Evolutionary conservation across 768 basidiomycete genomes (phyloP), one percentile per base, ranked within the genome.

Genomic region (Lentinula raphanica): DNA sequence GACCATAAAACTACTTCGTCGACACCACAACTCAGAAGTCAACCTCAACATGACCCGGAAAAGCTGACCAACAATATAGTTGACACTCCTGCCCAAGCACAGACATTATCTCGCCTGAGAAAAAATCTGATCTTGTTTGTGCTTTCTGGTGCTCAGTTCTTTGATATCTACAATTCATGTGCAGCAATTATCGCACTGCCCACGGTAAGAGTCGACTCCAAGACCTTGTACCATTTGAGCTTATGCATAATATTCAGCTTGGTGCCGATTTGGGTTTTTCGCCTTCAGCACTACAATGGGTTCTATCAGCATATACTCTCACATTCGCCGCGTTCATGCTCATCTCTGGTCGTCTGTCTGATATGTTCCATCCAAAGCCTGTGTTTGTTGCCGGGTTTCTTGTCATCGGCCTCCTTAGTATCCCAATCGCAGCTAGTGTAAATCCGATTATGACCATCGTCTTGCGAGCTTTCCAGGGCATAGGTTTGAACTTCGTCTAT

Each of bases 121-220:
- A 27, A 31, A 13, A 28, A 13, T 49, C 19, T 68, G 19, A 49
- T 77, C 8, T 61, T 79, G 5, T 31, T 55, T 8, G 50, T 72
- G 17, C 68, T 78, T 39, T 74, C 70, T 51, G 62, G 66, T 21
- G 69, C 73, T 11, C 72, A 72, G 49, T 75, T 74, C 59, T 61
- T 76, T 60, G 78, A 78, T 21, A 58, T 69, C 8, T 71, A 76
- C 63, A 73, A 70, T 59, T 71, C 70, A 54, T 66, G 69, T 27
- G 68, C 72, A 23, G 63, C 71, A 31, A 68, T 73, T 39, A 62
- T 71, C 1, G 67, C 68, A 8, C 62, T 76, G 40, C 72, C 74
- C 28, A 56, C 19, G 73, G 74, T 74, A 49, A 60, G 65, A 67
- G 15, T 27, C 17, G 0, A 2, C 11, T 29, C 19, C 12, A 8